phyloP scores from a whole-genome alignment of 2,329 filamentous ascomycete genomes.

The Fusarium piperis region DNA sequence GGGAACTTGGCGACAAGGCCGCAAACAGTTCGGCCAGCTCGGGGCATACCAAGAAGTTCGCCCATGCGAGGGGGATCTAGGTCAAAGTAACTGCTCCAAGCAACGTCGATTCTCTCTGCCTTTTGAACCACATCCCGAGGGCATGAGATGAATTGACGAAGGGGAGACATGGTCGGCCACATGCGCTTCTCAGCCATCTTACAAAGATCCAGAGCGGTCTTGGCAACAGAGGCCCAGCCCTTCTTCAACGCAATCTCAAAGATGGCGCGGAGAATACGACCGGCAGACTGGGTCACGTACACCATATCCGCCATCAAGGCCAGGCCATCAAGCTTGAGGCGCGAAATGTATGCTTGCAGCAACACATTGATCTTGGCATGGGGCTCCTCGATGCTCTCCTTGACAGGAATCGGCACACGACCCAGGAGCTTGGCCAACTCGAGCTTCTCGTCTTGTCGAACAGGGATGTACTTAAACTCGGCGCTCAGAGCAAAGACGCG shows the following conservation, averaged over 20 bases:
- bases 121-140: conserved; percentile 89
- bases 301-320: conserved; percentile 98
- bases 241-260: conserved; percentile 99
- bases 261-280: conserved; percentile 92
- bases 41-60: conserved; percentile 89
- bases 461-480: conserved; percentile 99
- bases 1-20: conserved; percentile 91
- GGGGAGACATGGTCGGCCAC: conserved; percentile 98
- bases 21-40: conserved; percentile 86
- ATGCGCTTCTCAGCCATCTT: conserved; percentile 99
- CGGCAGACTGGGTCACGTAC: conserved; percentile 97
- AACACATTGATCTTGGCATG: conserved; percentile 99
- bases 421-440: conserved; percentile 92
- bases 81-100: conserved; percentile 94
- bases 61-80: conserved; percentile 96
- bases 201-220: conserved; percentile 91
- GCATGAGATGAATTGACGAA: conserved; percentile 88
- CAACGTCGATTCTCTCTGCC: conserved; percentile 92
- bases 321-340: conserved; percentile 91
- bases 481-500: conserved; percentile 94
- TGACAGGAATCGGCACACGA: conserved; percentile 93
- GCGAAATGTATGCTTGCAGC: conserved; percentile 94
- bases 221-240: conserved; percentile 93
- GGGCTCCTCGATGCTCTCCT: conserved; percentile 96
- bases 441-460: conserved; percentile 96